phyloP scores from a whole-genome alignment of 495 filamentous ascomycete species.

The Hypoxylon cercidicola region DNA sequence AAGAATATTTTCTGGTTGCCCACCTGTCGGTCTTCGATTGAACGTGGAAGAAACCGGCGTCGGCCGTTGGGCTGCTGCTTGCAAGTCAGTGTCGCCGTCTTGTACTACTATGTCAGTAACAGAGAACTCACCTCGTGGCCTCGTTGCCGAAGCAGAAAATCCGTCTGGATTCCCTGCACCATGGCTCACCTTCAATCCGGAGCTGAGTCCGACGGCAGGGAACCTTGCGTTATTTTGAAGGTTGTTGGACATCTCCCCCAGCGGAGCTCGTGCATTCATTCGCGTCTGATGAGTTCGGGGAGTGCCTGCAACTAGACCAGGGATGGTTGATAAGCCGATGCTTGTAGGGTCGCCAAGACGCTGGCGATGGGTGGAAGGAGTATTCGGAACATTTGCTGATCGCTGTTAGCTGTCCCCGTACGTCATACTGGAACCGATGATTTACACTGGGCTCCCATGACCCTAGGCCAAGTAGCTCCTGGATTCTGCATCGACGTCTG shows the following conservation, averaged over 20 bases:
- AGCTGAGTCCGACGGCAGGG: conserved; percentile 41
- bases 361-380: conserved; percentile 47
- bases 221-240: conserved; percentile 19
- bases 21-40: conserved; percentile 16
- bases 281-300: conserved; percentile 27
- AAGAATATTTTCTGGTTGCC: conserved; percentile 22
- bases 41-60: conserved; percentile 29
- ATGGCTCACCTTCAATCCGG: conserved; percentile 41
- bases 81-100: not conserved
- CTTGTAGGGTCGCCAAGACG: conserved; percentile 36
- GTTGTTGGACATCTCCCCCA: conserved; percentile 17
- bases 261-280: conserved; percentile 17
- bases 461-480: conserved; percentile 30
- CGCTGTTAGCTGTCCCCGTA: conserved; percentile 3
- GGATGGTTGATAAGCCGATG: conserved; percentile 43
- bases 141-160: conserved; percentile 18
- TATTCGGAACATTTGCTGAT: conserved; percentile 41
- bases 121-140: conserved; percentile 34
- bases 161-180: conserved; percentile 19
- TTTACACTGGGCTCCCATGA: conserved; percentile 35
- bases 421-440: not conserved
- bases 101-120: not conserved
- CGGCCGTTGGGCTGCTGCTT: conserved; percentile 26
- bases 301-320: conserved; percentile 43
- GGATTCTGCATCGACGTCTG: conserved; percentile 23